Evolutionary conservation across 768 basidiomycete genomes (phyloP).

Genomic region (Lyophyllum semitale): DNA sequence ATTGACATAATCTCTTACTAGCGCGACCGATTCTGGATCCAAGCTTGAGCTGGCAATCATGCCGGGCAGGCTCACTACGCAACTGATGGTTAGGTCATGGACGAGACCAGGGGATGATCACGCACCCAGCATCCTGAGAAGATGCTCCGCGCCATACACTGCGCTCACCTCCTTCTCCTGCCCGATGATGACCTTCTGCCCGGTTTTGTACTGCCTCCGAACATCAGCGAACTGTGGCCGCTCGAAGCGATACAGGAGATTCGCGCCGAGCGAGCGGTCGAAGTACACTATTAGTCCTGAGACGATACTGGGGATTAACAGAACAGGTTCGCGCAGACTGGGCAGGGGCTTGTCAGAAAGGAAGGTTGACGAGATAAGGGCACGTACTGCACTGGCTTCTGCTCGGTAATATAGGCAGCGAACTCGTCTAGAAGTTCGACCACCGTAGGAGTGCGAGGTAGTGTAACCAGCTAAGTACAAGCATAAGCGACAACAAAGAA

Average conservation of each 20-base stretch:
- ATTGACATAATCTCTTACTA: conserved; percentile 88
- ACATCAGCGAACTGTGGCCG: conserved; percentile 89
- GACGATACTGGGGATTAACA: conserved; percentile 77
- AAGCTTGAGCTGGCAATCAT: conserved; percentile 91
- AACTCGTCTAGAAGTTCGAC: conserved; percentile 78
- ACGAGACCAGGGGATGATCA: conserved; percentile 10
- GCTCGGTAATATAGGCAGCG: conserved; percentile 57
- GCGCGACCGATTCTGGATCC: conserved; percentile 80
- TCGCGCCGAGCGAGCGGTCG: conserved; percentile 86
- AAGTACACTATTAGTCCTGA: conserved; percentile 91
- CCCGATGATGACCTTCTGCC: conserved; percentile 63
- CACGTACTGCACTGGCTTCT: conserved; percentile 50
- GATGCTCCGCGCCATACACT: conserved; percentile 93
- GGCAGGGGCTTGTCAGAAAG: neutral
- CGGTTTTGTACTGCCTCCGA: conserved; percentile 72
- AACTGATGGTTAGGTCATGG: conserved; percentile 3
- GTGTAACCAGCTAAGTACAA: conserved; percentile 66
- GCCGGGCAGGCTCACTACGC: conserved; percentile 82
- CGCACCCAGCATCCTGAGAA: conserved; percentile 88
- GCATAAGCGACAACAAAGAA: neutral
- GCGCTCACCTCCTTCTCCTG: conserved; percentile 86
- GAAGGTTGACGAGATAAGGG: neutral
- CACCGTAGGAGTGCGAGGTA: conserved; percentile 83
- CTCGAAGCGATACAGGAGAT: conserved; percentile 93
- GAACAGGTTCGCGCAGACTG: conserved; percentile 69